These are phyloP conservation scores for Fraxinus anomala DNA, from an alignment of 257 asterid species.

Conservation along the genomic window DNA sequence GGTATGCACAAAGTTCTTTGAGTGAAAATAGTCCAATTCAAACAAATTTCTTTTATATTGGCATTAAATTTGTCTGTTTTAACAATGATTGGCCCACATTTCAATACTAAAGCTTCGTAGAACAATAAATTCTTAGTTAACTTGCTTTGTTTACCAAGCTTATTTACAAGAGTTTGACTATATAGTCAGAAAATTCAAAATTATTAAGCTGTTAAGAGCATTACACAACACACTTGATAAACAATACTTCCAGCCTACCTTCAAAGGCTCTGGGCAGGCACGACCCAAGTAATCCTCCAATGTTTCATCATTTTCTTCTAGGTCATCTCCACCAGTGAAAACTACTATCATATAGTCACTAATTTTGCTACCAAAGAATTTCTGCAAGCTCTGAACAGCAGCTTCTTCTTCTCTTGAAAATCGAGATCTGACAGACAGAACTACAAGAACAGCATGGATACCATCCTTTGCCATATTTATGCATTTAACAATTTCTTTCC, in stretches of 20 bases:
- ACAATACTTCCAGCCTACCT: constrained; percentile 36
- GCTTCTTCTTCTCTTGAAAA: constrained; percentile 76
- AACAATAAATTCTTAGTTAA: not conserved
- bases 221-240: not conserved
- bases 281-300: constrained; percentile 56
- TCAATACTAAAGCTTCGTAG: not conserved
- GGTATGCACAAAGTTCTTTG: not conserved
- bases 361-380: constrained; percentile 69
- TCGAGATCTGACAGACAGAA: constrained; percentile 70
- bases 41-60: not conserved
- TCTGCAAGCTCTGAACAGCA: constrained; percentile 58
- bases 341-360: constrained; percentile 70
- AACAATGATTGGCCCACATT: not conserved
- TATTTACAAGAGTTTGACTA: no score
- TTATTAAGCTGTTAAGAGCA: not conserved
- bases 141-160: no score
- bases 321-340: constrained; percentile 86
- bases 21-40: not conserved
- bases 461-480: constrained; percentile 87
- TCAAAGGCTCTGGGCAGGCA: constrained; percentile 53
- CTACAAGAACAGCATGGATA: constrained; percentile 83
- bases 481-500: constrained; percentile 70
- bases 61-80: not conserved
- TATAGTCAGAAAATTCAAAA: no score
- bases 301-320: constrained; percentile 58